Evolutionary conservation across 2,329 filamentous ascomycete species (phyloP).

Genomic region (Escovopsis sp.): DNA sequence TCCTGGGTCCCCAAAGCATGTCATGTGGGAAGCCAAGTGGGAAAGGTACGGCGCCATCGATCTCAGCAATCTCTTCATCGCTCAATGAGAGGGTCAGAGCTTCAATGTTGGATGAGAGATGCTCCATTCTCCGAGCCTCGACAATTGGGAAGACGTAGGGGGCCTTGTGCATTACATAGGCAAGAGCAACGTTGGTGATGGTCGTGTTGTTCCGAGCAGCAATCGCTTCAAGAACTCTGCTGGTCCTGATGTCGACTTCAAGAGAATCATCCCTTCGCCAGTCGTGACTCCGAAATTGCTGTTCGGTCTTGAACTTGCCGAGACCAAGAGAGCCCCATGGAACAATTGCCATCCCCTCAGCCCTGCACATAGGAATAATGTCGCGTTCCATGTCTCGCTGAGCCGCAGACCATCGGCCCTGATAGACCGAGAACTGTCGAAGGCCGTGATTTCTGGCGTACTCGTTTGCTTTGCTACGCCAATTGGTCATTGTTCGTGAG

Average conservation of each 20-base stretch:
- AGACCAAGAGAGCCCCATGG: conserved; percentile 44
- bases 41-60: conserved; percentile 43
- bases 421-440: conserved; percentile 46
- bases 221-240: conserved; percentile 33
- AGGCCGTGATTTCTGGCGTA: conserved; percentile 59
- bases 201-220: conserved; percentile 27
- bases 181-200: conserved; percentile 43
- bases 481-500: neutral
- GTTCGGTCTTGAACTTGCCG: conserved; percentile 30
- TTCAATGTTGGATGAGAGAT: conserved; percentile 46
- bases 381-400: conserved; percentile 27
- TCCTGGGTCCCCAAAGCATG: conserved; percentile 34
- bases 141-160: conserved; percentile 53
- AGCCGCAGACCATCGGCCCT: conserved; percentile 27
- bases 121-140: conserved; percentile 44
- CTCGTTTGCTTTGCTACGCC: conserved; percentile 42
- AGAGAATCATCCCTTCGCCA: conserved; percentile 27
- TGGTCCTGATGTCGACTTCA: conserved; percentile 37
- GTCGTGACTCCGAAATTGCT: conserved; percentile 19
- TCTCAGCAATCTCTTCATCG: conserved; percentile 36
- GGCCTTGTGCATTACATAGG: conserved; percentile 59
- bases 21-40: conserved; percentile 52
- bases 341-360: conserved; percentile 35
- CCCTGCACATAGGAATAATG: conserved; percentile 28
- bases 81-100: conserved; percentile 38